Evolutionary conservation across 176 grass and related monocot genomes (phyloP).

Genomic region (Elaeis guineensis): DNA sequence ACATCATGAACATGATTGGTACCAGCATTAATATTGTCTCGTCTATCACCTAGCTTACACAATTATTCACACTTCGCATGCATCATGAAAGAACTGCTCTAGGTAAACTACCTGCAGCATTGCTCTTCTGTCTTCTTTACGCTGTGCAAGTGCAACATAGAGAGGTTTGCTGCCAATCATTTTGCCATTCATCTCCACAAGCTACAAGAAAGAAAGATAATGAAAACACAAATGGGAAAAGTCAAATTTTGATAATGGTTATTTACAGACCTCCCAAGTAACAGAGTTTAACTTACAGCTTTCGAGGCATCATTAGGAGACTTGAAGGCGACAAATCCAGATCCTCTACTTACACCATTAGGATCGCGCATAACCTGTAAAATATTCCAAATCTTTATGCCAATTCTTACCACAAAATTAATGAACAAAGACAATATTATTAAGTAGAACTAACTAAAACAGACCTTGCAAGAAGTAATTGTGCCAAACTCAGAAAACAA

Average conservation of each 20-base stretch:
- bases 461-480: conserved; percentile 89
- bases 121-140: conserved; percentile 86
- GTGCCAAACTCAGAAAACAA: conserved; percentile 60
- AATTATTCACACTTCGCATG: too few relatives aligned
- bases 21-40: too few relatives aligned
- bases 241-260: background rate
- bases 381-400: conserved; percentile 13
- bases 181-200: conserved; percentile 91
- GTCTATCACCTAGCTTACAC: too few relatives aligned
- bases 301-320: conserved; percentile 59
- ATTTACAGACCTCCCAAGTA: too few relatives aligned
- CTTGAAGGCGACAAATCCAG: conserved; percentile 93
- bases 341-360: conserved; percentile 71
- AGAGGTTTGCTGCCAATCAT: conserved; percentile 85
- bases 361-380: conserved; percentile 81
- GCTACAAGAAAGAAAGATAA: conserved; percentile 24
- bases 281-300: conserved; percentile 49
- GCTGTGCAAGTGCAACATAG: conserved; percentile 91
- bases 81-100: too few relatives aligned
- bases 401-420: background rate
- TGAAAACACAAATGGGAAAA: background rate
- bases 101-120: conserved; percentile 60
- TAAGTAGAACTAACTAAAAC: background rate
- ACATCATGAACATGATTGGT: too few relatives aligned
- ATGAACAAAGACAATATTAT: background rate